Base-by-base conservation (phyloP, 2,329 filamentous ascomycete genomes). In the Calycina marina region DNA sequence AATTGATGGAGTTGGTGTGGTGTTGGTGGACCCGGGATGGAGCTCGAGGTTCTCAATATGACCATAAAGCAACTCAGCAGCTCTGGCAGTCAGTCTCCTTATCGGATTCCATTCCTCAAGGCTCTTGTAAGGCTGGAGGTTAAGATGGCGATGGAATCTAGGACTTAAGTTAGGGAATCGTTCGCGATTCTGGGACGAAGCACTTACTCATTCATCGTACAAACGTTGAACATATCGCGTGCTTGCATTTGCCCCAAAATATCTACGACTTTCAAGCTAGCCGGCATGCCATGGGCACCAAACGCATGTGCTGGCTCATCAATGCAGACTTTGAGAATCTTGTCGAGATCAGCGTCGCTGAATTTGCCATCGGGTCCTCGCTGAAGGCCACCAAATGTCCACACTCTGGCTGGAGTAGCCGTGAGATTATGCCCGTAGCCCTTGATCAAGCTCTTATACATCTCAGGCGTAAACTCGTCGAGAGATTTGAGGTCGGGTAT, bases 21-120 rank as follows among this genome's bases (percentile, higher is more conserved):
- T n/a, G n/a, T n/a, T n/a, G n/a, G n/a, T n/a, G n/a, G n/a, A 8
- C 10, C 31, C 31, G 6, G 31, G 31, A 20, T 72, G 72, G 5
- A 75, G 51, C 44, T 75, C 69, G 9, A 69, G 60, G 5, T 58
- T 54, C 30, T 69, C 64, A 10, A 63, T 63, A 24, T 63, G 59
- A 17, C 62, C 63, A 36, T 68, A 69, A 3, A 69, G 50, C 18
- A 58, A 49, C 37, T 53, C 42, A 2, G 56, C 39, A 60, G 51
- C 41, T 58, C 56, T 51, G 1, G 59, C 57, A 14, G 67, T 57
- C 8, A 9, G 8, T 13, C 57, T 52, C 3, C 60, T 60, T 33
- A 69, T 63, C 1, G 59, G 50, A 42, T 66, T 68, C 49, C 67
- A 65, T 14, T 64, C 60, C 28, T 66, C 58, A 34, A 69, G 69